phyloP scores from a whole-genome alignment of 257 asterid species.

The Capsicum baccatum region DNA sequence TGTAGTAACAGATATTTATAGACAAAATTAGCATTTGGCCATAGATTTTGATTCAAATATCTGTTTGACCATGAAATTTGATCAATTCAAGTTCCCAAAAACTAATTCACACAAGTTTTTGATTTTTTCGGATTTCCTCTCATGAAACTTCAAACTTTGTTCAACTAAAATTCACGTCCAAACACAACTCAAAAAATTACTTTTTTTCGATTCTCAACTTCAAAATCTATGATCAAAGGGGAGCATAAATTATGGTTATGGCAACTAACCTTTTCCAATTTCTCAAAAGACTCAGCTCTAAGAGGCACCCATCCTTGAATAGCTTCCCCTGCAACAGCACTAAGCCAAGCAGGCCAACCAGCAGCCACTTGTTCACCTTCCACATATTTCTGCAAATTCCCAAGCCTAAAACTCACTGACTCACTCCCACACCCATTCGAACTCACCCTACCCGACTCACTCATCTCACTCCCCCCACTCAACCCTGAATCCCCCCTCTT shows the following conservation, averaged over 20 bases:
- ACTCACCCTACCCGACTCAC: constrained; percentile 85
- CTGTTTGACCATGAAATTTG: not conserved
- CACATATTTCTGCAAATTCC: constrained; percentile 72
- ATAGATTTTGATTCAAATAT: not conserved
- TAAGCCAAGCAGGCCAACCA: constrained; percentile 82
- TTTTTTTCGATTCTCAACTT: not conserved
- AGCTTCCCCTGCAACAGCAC: constrained; percentile 72
- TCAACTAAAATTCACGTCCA: not conserved
- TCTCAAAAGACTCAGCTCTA: constrained; percentile 58
- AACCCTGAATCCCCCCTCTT: constrained; percentile 63
- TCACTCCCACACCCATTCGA: constrained; percentile 73
- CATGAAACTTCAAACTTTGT: not conserved
- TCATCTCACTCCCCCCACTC: constrained; percentile 69
- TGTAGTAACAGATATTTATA: not conserved
- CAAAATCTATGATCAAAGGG: not conserved
- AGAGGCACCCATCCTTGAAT: constrained; percentile 70
- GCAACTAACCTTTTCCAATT: constrained; percentile 53
- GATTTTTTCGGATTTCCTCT: not conserved
- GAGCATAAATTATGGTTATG: not conserved
- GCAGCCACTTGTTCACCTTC: constrained; percentile 67
- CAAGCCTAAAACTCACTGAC: constrained; percentile 88
- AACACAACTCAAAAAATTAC: not conserved
- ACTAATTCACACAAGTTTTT: too few species aligned
- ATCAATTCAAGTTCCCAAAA: not conserved
- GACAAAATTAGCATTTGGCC: not conserved